phyloP scores from a whole-genome alignment of 805 yeast species.

The Ogataea salicorniae region DNA sequence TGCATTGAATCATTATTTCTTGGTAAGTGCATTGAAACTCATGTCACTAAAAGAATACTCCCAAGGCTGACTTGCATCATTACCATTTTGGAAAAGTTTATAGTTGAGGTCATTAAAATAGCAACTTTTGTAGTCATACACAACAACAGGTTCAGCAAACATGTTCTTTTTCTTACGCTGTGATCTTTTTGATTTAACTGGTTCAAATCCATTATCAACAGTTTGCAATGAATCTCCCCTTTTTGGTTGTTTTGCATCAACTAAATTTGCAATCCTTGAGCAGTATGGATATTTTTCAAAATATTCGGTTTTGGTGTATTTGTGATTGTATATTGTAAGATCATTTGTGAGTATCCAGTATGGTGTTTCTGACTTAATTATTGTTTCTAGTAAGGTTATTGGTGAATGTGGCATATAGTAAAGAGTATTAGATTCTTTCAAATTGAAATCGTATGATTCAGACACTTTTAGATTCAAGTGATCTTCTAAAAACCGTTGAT shows the following conservation, averaged over 20 bases:
- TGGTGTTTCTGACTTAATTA: conserved; percentile 20
- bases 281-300: conserved; percentile 26
- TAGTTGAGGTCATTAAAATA: conserved; percentile 11
- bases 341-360: conserved; percentile 28
- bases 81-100: conserved; percentile 3
- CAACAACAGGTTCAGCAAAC: conserved; percentile 5
- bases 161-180: conserved; percentile 10
- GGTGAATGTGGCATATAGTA: conserved; percentile 34
- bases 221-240: background rate
- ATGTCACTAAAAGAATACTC: conserved; percentile 26
- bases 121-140: conserved; percentile 12
- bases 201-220: conserved; percentile 13
- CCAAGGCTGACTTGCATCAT: conserved; percentile 17
- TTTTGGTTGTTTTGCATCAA: no score
- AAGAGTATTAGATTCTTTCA: conserved; percentile 3
- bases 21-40: conserved; percentile 9
- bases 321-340: conserved; percentile 23
- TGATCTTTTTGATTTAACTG: conserved; percentile 5
- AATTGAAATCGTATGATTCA: conserved; percentile 3
- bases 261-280: conserved; percentile 19
- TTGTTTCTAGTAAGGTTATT: conserved; percentile 23
- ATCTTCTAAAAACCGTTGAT: conserved; percentile 14
- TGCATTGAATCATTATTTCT: background rate
- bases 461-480: conserved; percentile 13
- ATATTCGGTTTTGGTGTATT: conserved; percentile 23